Evolutionary conservation across 129 eudicot genomes (phyloP).

Genomic region (Flaveria ramosissima): DNA sequence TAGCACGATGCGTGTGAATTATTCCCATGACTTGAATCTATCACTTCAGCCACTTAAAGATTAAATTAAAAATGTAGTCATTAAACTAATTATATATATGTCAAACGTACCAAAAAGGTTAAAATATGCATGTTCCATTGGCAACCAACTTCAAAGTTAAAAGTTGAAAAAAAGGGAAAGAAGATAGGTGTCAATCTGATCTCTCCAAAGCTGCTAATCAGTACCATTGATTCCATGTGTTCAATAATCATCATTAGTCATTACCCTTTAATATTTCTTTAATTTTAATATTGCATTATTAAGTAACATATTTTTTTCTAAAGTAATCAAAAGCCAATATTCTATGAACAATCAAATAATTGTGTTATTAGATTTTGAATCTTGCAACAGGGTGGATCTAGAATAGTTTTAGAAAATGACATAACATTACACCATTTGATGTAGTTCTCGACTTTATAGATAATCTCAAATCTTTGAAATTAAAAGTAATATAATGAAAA

Average conservation of each 20-base stretch:
- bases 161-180: constrained; percentile 9
- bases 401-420: not conserved
- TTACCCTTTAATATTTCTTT: not conserved
- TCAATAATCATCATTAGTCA: not conserved
- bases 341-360: constrained; percentile 5
- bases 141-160: constrained; percentile 24
- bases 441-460: no score
- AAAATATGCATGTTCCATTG: constrained; percentile 14
- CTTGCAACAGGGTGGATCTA: not conserved
- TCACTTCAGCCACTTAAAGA: no score
- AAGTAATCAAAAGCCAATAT: not conserved
- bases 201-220: constrained; percentile 18
- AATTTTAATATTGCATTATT: not conserved
- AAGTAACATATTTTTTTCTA: not conserved
- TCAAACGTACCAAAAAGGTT: not conserved
- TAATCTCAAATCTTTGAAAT: no score
- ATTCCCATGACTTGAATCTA: no score
- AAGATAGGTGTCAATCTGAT: constrained; percentile 12
- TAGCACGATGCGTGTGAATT: no score
- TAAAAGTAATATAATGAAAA: not conserved
- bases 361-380: not conserved
- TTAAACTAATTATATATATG: not conserved
- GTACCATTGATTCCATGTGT: constrained; percentile 17
- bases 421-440: no score
- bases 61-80: no score